Conservation (phyloP, 768 basidiomycete species). For the Grammothele lineata region DNA sequence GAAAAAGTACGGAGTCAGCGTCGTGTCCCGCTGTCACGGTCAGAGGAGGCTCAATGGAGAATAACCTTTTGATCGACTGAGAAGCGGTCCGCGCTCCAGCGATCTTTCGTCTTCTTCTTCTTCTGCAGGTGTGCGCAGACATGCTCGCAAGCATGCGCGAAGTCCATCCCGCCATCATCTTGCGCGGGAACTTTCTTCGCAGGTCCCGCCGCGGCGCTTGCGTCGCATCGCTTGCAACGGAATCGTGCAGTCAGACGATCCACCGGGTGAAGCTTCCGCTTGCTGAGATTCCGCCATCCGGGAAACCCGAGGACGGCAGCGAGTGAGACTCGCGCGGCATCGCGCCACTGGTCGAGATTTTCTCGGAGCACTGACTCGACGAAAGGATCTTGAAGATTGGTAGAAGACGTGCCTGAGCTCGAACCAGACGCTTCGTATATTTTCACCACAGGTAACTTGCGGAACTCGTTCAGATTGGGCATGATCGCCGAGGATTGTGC, state of each 20-base stretch:
- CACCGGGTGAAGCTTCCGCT: constrained; percentile 46
- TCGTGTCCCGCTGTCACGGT: too few species aligned
- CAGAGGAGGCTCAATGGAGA: too few species aligned
- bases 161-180: constrained; percentile 48
- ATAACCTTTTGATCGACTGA: constrained; percentile 55
- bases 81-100: constrained; percentile 51
- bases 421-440: constrained; percentile 20
- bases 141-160: constrained; percentile 56
- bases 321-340: constrained; percentile 39
- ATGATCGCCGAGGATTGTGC: constrained; percentile 22
- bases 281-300: constrained; percentile 48
- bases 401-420: constrained; percentile 23
- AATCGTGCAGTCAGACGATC: constrained; percentile 58
- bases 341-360: constrained; percentile 48
- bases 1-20: too few species aligned
- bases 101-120: constrained; percentile 25
- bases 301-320: constrained; percentile 44
- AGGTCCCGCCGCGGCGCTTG: constrained; percentile 12
- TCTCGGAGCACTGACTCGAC: constrained; percentile 35
- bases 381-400: constrained; percentile 27
- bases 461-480: constrained; percentile 47
- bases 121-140: constrained; percentile 36
- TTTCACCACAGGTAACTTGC: constrained; percentile 42
- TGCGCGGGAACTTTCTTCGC: too few species aligned
- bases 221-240: constrained; percentile 48